Conservation (phyloP, 2,329 filamentous ascomycete genomes). For the Sordariomycetes sp. region DNA sequence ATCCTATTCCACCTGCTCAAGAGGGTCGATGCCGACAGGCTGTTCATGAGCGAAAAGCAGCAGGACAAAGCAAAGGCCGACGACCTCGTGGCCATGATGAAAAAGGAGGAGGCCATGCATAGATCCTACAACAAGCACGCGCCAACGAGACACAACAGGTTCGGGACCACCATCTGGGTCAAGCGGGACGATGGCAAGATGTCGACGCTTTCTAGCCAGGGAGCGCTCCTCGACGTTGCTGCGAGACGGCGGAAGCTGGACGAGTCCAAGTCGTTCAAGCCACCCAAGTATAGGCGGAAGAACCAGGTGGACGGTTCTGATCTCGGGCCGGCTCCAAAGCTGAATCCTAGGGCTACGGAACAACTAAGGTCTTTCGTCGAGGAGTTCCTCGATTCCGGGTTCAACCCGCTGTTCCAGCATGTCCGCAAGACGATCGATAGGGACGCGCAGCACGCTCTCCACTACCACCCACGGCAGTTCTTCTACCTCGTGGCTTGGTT, state of each 20-base stretch:
- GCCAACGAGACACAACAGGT: slow-evolving; percentile 82
- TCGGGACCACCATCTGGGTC: slow-evolving; percentile 96
- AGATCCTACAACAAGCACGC: slow-evolving; percentile 66
- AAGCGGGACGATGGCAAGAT: slow-evolving; percentile 77
- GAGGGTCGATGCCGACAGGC: slow-evolving; percentile 69
- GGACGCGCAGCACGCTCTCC: slow-evolving; percentile 71
- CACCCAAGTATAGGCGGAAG: slow-evolving; percentile 54
- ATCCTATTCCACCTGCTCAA: slow-evolving; percentile 89
- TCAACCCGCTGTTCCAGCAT: slow-evolving; percentile 83
- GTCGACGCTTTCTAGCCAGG: slow-evolving; percentile 80
- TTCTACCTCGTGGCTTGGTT: slow-evolving; percentile 95
- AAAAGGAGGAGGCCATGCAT: slow-evolving; percentile 76
- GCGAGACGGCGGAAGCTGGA: slow-evolving; percentile 82
- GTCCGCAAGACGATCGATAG: slow-evolving; percentile 83
- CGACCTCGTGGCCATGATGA: slow-evolving; percentile 65
- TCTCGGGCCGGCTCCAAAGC: slow-evolving; percentile 60
- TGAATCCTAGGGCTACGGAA: slow-evolving; percentile 64
- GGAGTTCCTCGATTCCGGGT: slow-evolving; percentile 89
- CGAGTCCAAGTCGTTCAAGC: slow-evolving; percentile 79
- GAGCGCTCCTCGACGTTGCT: slow-evolving; percentile 63
- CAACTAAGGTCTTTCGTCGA: slow-evolving; percentile 76
- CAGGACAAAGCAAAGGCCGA: slow-evolving; percentile 57
- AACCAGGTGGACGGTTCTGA: slow-evolving; percentile 59
- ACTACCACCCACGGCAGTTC: slow-evolving; percentile 72
- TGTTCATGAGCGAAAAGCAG: slow-evolving; percentile 76